Conservation (phyloP, 768 basidiomycete species). For the Leccinum incarnatum region DNA sequence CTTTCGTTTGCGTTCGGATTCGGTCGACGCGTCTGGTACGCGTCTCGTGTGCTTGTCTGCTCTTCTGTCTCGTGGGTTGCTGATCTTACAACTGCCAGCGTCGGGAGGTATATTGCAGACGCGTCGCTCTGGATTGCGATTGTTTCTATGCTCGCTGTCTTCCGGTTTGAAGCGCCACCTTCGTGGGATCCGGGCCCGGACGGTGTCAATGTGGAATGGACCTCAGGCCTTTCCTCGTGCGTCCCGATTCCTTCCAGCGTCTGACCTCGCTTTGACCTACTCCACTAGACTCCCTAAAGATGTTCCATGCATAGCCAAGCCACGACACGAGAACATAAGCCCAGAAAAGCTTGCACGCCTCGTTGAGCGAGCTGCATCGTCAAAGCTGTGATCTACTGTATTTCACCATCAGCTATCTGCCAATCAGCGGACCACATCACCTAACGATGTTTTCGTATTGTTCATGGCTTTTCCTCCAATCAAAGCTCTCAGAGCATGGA, state of each 20-base stretch:
- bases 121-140: constrained; percentile 33
- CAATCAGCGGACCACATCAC: neutral
- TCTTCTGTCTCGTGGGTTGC: neutral
- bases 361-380: constrained; percentile 3
- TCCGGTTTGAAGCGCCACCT: constrained; percentile 12
- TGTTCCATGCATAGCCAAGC: constrained; percentile 11
- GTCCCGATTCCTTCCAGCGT: neutral
- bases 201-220: constrained; percentile 21
- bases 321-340: constrained; percentile 5
- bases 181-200: constrained; percentile 19
- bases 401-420: neutral
- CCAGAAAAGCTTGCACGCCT: constrained; percentile 12
- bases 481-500: too few relatives aligned
- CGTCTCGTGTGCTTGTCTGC: too few relatives aligned
- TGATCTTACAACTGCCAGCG: constrained; percentile 25
- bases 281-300: constrained; percentile 11
- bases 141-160: constrained; percentile 19
- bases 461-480: too few relatives aligned
- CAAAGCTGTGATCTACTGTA: neutral
- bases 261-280: neutral
- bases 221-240: constrained; percentile 18
- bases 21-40: constrained; percentile 39
- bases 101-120: constrained; percentile 43
- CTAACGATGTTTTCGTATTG: neutral
- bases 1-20: constrained; percentile 33